A percentile compares a stretch with the other conserved stretches of the same genome.
Conservation (phyloP, 805 yeast species). For the Wickerhamiella siamensis region DNA sequence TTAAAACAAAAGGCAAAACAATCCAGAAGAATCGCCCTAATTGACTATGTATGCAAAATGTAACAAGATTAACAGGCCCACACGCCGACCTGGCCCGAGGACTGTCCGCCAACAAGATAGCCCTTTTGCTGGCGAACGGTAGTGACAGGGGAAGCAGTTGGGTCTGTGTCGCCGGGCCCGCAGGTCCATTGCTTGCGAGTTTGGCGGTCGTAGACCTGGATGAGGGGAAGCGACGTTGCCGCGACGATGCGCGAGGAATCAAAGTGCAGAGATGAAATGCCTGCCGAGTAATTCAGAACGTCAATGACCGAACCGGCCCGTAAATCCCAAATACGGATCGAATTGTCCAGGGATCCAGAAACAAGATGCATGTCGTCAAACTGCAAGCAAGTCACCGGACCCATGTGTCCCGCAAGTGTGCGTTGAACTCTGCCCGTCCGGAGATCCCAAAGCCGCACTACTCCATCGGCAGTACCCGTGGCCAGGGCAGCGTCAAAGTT, state of each 20-base stretch:
- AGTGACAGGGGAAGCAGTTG: conserved; percentile 20
- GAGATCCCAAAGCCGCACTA: conserved; percentile 63
- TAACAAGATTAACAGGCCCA: conserved; percentile 42
- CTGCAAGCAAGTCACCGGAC: conserved; percentile 50
- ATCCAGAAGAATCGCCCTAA: no score
- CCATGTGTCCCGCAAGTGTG: conserved; percentile 42
- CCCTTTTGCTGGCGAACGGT: conserved; percentile 44
- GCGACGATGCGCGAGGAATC: conserved; percentile 43
- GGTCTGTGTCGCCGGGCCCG: conserved; percentile 30
- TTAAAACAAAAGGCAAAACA: no score
- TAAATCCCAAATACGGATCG: conserved; percentile 59
- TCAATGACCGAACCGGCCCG: conserved; percentile 50
- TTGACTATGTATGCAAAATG: no score
- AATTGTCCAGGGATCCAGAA: conserved; percentile 50
- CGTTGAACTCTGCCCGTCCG: conserved; percentile 40
- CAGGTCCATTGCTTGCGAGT: conserved; percentile 39
- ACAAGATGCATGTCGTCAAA: conserved; percentile 52
- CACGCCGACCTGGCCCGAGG: conserved; percentile 43
- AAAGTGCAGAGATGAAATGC: conserved; percentile 43
- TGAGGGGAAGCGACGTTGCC: conserved; percentile 35
- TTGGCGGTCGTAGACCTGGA: conserved; percentile 45
- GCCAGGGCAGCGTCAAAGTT: conserved; percentile 66
- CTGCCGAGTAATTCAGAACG: conserved; percentile 45
- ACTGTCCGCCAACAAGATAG: conserved; percentile 50
- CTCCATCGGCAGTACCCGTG: conserved; percentile 63